Evolutionary conservation across 768 basidiomycete species (phyloP).

Genomic region (Auricularia cornea): DNA sequence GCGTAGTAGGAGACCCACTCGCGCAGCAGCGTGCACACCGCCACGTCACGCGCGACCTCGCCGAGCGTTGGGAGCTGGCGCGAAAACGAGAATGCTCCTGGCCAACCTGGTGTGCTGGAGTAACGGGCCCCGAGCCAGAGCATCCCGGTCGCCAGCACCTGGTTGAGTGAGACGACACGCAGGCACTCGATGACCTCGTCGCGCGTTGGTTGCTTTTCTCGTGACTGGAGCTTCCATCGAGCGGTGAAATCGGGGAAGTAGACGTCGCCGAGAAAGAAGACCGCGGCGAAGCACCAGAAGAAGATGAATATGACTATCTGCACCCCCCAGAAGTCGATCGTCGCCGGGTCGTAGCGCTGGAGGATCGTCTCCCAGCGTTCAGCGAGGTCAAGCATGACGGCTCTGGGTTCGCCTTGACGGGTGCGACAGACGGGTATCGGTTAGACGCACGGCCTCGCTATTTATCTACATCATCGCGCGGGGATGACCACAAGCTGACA

Average conservation of each 20-base stretch:
- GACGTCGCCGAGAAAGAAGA: constrained; percentile 9
- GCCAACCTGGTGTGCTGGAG: constrained; percentile 1
- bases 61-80: constrained; percentile 12
- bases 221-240: constrained; percentile 20
- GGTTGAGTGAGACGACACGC: constrained; percentile 17
- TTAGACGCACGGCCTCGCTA: too few relatives aligned
- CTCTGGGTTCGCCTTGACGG: too few relatives aligned
- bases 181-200: constrained; percentile 20
- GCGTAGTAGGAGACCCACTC: constrained; percentile 24
- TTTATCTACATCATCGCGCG: too few relatives aligned
- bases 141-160: constrained; percentile 17
- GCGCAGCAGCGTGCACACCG: constrained; percentile 16
- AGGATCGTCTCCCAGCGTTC: too few relatives aligned
- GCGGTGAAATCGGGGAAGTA: constrained; percentile 19
- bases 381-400: too few relatives aligned
- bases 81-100: constrained; percentile 16
- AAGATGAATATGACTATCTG: constrained; percentile 16
- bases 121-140: constrained; percentile 13
- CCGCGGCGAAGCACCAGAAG: constrained; percentile 18
- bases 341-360: too few relatives aligned
- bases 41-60: constrained; percentile 16
- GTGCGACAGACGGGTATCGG: too few relatives aligned
- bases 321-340: constrained; percentile 19
- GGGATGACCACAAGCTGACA: too few relatives aligned
- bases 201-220: constrained; percentile 18